A percentile compares a stretch with the other conserved stretches of the same genome.
Evolutionary conservation across 2,329 filamentous ascomycete species (phyloP).

Genomic region (Biscogniauxia mediterranea): DNA sequence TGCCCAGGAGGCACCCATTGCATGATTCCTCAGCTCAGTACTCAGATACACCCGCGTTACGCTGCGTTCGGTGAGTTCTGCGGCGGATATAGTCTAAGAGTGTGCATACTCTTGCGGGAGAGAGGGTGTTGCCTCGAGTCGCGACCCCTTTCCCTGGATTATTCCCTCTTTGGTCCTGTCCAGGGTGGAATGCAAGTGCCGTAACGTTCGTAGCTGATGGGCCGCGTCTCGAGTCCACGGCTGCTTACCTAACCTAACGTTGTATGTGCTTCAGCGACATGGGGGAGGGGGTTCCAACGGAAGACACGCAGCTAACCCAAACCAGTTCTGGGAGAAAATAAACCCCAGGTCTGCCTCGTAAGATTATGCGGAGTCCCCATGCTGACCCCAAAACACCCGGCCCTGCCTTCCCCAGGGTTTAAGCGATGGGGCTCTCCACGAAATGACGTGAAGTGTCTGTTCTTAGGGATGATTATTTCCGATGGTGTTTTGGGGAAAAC

Average conservation of each 20-base stretch:
- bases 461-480: not conserved
- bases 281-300: not conserved
- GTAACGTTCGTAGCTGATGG: not conserved
- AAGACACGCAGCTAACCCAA: not conserved
- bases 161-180: not conserved
- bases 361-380: slow-evolving; percentile 5
- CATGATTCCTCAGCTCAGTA: not conserved
- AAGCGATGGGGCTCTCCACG: not conserved
- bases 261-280: not conserved
- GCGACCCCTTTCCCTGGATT: not conserved
- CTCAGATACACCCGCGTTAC: not conserved
- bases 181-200: not conserved
- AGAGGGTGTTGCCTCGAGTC: not conserved
- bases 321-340: not conserved
- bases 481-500: not conserved
- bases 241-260: not conserved
- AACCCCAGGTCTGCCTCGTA: not conserved
- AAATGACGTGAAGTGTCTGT: not conserved
- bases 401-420: no score
- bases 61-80: not conserved
- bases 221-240: not conserved
- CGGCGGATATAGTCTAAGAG: not conserved
- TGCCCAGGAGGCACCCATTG: not conserved
- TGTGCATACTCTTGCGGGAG: not conserved
- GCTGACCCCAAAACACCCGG: not conserved